Evolutionary conservation across 371 early-diverging fungal genomes (phyloP), one percentile per base, ranked within the genome.

Genomic region (Gilbertella persicaria): DNA sequence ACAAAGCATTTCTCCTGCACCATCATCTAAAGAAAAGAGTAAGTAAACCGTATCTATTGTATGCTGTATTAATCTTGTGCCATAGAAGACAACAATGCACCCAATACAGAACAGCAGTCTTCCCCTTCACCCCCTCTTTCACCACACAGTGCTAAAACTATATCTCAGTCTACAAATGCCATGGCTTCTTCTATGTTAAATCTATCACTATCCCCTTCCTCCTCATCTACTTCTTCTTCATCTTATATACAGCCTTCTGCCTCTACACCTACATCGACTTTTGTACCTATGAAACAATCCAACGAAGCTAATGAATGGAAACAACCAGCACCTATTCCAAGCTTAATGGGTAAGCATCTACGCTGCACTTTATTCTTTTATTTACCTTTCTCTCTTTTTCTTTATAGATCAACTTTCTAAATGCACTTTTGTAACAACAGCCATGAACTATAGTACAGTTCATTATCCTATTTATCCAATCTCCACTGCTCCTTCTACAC

Each of bases 391-490:
- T 20, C 24, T 19, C 10, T n/a, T 44, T 4, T 38, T 25, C 20
- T 25, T 17, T 39, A 25, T 50, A 67, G 67, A 67, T 30, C 67
- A 67, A 67, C 36, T 67, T 19, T 67, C 67, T 24, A 62, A 59
- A 37, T 51, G 62, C 16, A 67, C 67, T 6, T 67, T 67, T 55
- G 62, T 55, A 12, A 41, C 55, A 25, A 58, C 62, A 26, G 58
- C 54, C 5, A 59, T 59, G 58, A 59, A 62, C 36, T 67, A 62
- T 24, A 47, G 58, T n/a, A 29, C 55, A 29, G 55, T 55, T 28
- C 61, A 55, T 16, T 67, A 62, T 30, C 67, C 67, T 23, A 67
- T 67, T 30, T 67, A 67, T 42, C 67, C 67, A 6, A 58, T 67
- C 12, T 44, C 64, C n/a, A n/a, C n/a, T 35, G 39, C 58, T 30